phyloP scores from a whole-genome alignment of 352 stramenopile species.

The Phytopythium ostracodes region DNA sequence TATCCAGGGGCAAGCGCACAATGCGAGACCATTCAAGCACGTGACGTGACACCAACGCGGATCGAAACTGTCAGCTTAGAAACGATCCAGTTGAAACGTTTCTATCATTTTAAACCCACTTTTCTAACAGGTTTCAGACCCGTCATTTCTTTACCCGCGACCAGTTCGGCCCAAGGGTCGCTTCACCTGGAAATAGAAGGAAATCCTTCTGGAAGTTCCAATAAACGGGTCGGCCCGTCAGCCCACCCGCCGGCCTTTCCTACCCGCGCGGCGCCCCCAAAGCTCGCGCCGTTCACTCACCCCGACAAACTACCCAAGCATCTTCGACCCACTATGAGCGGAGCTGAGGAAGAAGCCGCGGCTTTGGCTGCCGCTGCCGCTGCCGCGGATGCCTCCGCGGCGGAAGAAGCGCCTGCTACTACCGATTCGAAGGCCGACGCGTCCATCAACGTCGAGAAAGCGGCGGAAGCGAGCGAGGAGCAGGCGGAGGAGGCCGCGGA shows the following conservation, averaged over 20 bases:
- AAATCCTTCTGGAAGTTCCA: neutral
- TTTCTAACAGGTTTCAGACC: neutral
- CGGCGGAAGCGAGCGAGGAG: constrained; percentile 9
- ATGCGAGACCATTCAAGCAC: no score
- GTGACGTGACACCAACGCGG: no score
- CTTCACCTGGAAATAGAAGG: neutral
- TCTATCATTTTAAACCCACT: neutral
- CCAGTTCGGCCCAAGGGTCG: neutral
- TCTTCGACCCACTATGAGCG: neutral
- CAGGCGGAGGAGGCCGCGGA: neutral
- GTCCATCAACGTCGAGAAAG: constrained; percentile 5
- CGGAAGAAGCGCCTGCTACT: neutral
- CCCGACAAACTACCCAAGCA: neutral
- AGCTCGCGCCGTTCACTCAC: neutral
- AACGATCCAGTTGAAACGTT: no score
- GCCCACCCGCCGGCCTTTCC: neutral
- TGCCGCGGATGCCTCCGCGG: neutral
- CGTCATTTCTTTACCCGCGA: neutral
- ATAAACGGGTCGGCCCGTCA: neutral
- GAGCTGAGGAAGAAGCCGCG: neutral
- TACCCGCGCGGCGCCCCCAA: neutral
- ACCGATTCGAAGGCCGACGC: neutral
- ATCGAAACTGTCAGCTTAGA: no score
- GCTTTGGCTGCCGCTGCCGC: neutral
- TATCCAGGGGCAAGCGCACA: no score